Conservation (phyloP, 176 grass and related monocot species). For the Canna indica region DNA sequence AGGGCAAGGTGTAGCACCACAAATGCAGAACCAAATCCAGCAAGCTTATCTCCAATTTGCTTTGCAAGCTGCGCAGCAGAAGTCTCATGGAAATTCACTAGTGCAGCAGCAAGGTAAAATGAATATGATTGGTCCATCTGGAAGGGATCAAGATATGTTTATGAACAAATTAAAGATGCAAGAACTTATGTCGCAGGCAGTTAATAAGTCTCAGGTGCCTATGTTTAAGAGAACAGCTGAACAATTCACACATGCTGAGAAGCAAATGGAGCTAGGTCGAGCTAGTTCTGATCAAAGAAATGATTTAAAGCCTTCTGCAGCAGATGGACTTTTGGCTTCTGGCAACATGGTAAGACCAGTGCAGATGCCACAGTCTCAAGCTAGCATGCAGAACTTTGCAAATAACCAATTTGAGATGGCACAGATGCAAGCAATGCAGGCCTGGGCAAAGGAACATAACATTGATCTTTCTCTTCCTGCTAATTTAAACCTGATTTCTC, state of each 20-base stretch:
- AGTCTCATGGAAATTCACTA: conserved; percentile 51
- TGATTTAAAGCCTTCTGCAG: conserved; percentile 55
- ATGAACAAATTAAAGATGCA: conserved; percentile 60
- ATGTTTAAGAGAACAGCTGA: conserved; percentile 41
- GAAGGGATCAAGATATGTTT: conserved; percentile 48
- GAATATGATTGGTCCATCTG: conserved; percentile 35
- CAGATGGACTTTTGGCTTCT: conserved; percentile 35
- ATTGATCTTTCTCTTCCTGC: conserved; percentile 81
- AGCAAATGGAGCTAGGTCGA: conserved; percentile 40
- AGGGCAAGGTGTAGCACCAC: conserved; percentile 15
- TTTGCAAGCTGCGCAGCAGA: conserved; percentile 62
- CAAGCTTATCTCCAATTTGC: conserved; percentile 65
- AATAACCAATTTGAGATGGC: conserved; percentile 39
- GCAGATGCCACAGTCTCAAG: conserved; percentile 35
- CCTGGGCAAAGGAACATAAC: conserved; percentile 83
- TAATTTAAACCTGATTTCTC: conserved; percentile 63
- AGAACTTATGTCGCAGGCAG: conserved; percentile 60
- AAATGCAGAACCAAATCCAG: conserved; percentile 44
- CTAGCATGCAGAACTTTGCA: conserved; percentile 18
- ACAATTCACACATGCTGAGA: conserved; percentile 42
- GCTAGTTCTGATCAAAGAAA: conserved; percentile 39
- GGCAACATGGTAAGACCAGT: conserved; percentile 37
- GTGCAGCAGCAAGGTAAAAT: conserved; percentile 59
- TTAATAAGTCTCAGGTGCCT: conserved; percentile 23
- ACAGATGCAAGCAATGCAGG: conserved; percentile 79